Evolutionary conservation across 2,329 filamentous ascomycete genomes (phyloP).

Genomic region (Pseudogymnoascus verrucosus): DNA sequence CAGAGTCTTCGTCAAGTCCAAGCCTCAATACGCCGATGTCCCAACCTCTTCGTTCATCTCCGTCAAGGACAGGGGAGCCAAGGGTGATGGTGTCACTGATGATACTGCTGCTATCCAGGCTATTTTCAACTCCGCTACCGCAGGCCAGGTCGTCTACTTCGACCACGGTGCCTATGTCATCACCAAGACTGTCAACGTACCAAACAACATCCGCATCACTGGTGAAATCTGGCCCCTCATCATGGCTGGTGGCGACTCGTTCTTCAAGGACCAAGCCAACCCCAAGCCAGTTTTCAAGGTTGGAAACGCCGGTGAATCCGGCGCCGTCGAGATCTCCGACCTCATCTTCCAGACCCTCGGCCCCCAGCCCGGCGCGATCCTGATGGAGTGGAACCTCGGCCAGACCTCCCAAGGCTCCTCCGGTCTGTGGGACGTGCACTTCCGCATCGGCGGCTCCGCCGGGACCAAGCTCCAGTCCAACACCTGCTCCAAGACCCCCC

Average conservation of each 20-base stretch:
- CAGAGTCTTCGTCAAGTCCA: conserved; percentile 72
- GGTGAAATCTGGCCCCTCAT: conserved; percentile 90
- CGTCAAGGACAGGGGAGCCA: conserved; percentile 74
- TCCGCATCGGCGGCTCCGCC: conserved; percentile 79
- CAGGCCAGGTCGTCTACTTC: conserved; percentile 63
- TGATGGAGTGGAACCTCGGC: conserved; percentile 86
- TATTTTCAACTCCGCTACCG: conserved; percentile 58
- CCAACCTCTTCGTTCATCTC: conserved; percentile 67
- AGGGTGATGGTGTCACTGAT: conserved; percentile 79
- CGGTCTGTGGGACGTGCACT: conserved; percentile 93
- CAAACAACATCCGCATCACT: conserved; percentile 75
- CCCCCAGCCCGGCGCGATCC: conserved; percentile 74
- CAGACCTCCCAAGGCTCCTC: conserved; percentile 58
- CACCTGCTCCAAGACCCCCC: conserved; percentile 70
- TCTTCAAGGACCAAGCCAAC: conserved; percentile 66
- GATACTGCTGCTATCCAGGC: conserved; percentile 80
- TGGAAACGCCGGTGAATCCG: conserved; percentile 67
- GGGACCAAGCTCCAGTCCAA: conserved; percentile 77
- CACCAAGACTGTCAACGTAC: conserved; percentile 61
- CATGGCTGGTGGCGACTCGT: conserved; percentile 64
- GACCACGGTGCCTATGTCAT: conserved; percentile 68
- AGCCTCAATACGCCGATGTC: conserved; percentile 76
- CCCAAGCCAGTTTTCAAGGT: conserved; percentile 82
- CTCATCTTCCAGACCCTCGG: conserved; percentile 79
- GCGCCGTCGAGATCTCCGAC: conserved; percentile 80